These are phyloP conservation scores for Linum trigynum DNA, from an alignment of 345 rosid genomes.

Conservation along the genomic window DNA sequence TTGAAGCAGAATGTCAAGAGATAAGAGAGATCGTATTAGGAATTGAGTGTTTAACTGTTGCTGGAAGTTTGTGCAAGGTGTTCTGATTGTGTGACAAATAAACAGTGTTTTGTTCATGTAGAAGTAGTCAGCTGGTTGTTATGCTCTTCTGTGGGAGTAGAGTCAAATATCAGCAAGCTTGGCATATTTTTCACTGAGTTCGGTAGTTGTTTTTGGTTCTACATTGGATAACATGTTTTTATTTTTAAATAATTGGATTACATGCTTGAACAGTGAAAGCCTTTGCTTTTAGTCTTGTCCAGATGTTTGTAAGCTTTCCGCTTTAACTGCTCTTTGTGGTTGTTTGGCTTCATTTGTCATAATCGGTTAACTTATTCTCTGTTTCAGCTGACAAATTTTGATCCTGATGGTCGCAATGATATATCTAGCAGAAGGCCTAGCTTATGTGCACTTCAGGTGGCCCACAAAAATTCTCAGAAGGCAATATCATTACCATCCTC, in stretches of 20 bases:
- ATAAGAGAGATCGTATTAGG: no score
- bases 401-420: conserved; percentile 47
- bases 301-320: not conserved
- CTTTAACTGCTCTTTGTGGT: not conserved
- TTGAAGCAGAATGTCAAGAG: no score
- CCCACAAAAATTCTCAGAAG: conserved; percentile 61
- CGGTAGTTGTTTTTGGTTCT: no score
- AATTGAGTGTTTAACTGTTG: no score
- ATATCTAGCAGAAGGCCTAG: conserved; percentile 62
- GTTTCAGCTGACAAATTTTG: conserved; percentile 55
- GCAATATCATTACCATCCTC: conserved; percentile 93
- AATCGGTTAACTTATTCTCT: conserved; percentile 8
- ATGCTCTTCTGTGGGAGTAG: no score
- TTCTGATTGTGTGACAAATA: no score
- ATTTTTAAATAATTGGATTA: not conserved
- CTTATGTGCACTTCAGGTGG: conserved; percentile 42
- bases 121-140: no score
- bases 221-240: not conserved
- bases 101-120: no score
- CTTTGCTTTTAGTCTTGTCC: not conserved
- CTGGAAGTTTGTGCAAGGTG: no score
- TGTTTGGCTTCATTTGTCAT: conserved; percentile 10
- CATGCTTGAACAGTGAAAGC: not conserved
- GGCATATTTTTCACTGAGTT: no score
- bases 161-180: no score